These are phyloP conservation scores for Citrullus mucosospermus DNA, from an alignment of 306 rosid species.

Conservation along the genomic window DNA sequence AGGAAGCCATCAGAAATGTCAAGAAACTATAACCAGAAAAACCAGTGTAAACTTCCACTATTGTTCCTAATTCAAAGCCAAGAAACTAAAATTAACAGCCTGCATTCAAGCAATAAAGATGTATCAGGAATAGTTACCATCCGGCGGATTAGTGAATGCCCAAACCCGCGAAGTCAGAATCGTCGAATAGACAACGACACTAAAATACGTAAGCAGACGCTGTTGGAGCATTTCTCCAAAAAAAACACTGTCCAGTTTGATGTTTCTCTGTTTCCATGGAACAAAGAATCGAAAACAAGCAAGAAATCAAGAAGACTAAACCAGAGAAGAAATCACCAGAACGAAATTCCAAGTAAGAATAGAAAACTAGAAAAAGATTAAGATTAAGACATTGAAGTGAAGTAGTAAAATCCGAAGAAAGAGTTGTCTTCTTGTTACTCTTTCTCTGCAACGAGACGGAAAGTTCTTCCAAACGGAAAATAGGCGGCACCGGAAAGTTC, in stretches of 20 bases:
- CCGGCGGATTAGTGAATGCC: slow-evolving; percentile 33
- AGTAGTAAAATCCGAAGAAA: neutral
- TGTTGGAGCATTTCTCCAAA: slow-evolving; percentile 25
- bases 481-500: neutral
- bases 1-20: neutral
- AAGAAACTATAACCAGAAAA: neutral
- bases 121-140: slow-evolving; percentile 32
- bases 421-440: neutral
- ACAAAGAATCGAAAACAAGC: neutral
- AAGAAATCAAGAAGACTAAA: neutral
- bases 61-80: neutral
- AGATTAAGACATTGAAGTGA: neutral
- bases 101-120: neutral
- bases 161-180: slow-evolving; percentile 27
- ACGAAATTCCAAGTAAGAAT: neutral
- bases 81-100: neutral
- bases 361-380: neutral
- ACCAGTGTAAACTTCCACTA: neutral
- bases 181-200: slow-evolving; percentile 24
- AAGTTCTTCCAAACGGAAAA: neutral
- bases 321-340: neutral
- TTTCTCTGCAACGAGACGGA: neutral
- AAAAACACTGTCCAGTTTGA: neutral
- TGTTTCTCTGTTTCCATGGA: neutral
- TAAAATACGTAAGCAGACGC: slow-evolving; percentile 11